Percentiles rank a stretch among this genome's conserved stretches.
Evolutionary conservation across 345 rosid species (phyloP).

Genomic region (Dovyalis caffra): DNA sequence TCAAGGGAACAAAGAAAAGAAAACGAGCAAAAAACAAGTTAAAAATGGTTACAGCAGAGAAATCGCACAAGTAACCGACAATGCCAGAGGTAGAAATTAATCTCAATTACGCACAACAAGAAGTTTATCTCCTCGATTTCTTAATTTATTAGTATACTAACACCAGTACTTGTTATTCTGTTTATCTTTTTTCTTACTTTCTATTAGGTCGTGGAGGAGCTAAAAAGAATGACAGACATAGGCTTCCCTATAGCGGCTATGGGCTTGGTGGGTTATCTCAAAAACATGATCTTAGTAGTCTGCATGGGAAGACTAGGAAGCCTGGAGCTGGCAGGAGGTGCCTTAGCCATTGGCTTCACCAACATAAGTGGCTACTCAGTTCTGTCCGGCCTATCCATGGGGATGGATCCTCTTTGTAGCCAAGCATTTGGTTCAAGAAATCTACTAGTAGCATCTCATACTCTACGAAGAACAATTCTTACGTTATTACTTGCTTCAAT

Average conservation of each 20-base stretch:
- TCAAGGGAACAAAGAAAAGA: not conserved
- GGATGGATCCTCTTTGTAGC: constrained; percentile 90
- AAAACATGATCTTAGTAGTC: constrained; percentile 69
- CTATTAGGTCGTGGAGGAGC: constrained; percentile 66
- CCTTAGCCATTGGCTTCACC: constrained; percentile 85
- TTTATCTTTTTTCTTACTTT: not conserved
- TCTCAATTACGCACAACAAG: not conserved
- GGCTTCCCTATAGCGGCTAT: constrained; percentile 73
- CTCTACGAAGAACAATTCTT: constrained; percentile 58
- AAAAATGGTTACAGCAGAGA: constrained; percentile 43
- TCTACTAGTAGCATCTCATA: constrained; percentile 41
- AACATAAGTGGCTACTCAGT: constrained; percentile 93
- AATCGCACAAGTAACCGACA: constrained; percentile 46
- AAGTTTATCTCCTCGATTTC: too few relatives aligned
- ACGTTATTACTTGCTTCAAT: constrained; percentile 60
- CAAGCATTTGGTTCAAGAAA: constrained; percentile 86
- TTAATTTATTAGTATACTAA: not conserved
- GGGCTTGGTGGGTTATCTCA: constrained; percentile 66
- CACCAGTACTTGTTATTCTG: not conserved
- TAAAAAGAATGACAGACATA: constrained; percentile 59
- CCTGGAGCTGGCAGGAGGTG: constrained; percentile 91
- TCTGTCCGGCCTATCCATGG: constrained; percentile 79
- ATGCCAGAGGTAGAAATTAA: constrained; percentile 59
- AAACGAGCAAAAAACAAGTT: not conserved
- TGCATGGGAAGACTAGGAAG: constrained; percentile 90